phyloP scores from a whole-genome alignment of 1,284 basidiomycete genomes.

The Pholiota adiposa region DNA sequence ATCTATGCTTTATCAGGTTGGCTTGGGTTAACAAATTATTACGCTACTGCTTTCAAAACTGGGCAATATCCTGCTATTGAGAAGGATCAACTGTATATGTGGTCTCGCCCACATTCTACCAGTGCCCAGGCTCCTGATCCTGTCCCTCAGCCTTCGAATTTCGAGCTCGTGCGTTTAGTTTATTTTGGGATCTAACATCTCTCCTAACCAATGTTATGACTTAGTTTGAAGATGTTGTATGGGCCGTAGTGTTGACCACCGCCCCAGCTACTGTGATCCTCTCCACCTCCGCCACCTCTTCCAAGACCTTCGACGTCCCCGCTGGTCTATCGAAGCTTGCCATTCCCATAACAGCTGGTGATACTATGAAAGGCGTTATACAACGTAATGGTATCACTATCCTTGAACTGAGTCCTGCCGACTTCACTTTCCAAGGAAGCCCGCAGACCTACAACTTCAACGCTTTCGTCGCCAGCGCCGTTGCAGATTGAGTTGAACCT shows the following conservation, averaged over 20 bases:
- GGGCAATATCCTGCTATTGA: conserved; percentile 67
- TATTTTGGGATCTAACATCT: neutral
- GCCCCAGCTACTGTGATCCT: conserved; percentile 43
- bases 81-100: conserved; percentile 72
- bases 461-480: conserved; percentile 55
- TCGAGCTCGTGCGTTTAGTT: conserved; percentile 44
- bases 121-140: conserved; percentile 57
- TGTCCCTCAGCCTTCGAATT: conserved; percentile 58
- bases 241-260: conserved; percentile 71
- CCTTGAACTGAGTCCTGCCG: conserved; percentile 50
- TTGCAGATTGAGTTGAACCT: conserved; percentile 22
- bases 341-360: conserved; percentile 59
- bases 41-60: conserved; percentile 77
- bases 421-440: conserved; percentile 56
- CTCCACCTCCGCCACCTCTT: conserved; percentile 30
- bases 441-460: conserved; percentile 70
- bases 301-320: conserved; percentile 35
- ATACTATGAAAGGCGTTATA: conserved; percentile 64
- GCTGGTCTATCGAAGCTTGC: conserved; percentile 72
- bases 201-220: conserved; percentile 1
- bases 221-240: conserved; percentile 54
- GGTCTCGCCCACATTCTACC: conserved; percentile 74
- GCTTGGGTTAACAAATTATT: conserved; percentile 71
- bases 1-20: conserved; percentile 45
- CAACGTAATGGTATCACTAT: conserved; percentile 55